Evolutionary conservation across 306 rosid genomes (phyloP), one percentile per base, ranked within the genome.

Genomic region (Begonia loranthoides): DNA sequence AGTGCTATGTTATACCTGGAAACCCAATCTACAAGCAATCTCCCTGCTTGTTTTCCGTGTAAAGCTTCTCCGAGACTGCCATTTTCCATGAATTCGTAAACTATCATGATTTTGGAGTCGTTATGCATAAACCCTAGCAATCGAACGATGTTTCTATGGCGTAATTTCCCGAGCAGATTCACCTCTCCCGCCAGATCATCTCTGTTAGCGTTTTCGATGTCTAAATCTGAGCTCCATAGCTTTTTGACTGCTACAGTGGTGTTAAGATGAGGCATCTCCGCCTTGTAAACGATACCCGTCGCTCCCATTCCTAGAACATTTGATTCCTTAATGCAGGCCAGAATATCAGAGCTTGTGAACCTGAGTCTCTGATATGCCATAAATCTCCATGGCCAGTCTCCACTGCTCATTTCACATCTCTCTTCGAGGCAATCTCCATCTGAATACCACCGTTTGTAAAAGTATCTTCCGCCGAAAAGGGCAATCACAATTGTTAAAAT

Each of bases 311-410:
- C 99, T 44, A 85, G 72, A 54, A 90, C 83, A 65, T 85, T 90
- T 4, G 85, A 71, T 70, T 90, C 97, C 57, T 80, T 85, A 46
- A 85, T 82, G 64, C 95, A 79, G 61, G 92, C 78, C 59, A 90
- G 73, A 69, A 90, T 82, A 65, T 86, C 95, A 19, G 70, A 55
- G 21, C 79, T 83, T 50, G 82, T 74, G 64, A 90, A 90, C 24
- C 76, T 68, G 62, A 90, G 88, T 73, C 99, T 80, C 57, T 86
- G 94, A 71, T 86, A 90, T 58, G 83, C 80, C 86, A 86, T 74
- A 68, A 90, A 66, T 75, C 94, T 71, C 99, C 95, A 90, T 2
- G 99, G 95, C 99, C 99, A 86, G 71, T 84, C 87, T 67, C 84
- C 84, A 55, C 69, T 60, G 57, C 88, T 80, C 66, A 71, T 79